These are phyloP conservation scores for Tetragonia tetragonoides DNA, from an alignment of 148 eudicot species.

Conservation along the genomic window DNA sequence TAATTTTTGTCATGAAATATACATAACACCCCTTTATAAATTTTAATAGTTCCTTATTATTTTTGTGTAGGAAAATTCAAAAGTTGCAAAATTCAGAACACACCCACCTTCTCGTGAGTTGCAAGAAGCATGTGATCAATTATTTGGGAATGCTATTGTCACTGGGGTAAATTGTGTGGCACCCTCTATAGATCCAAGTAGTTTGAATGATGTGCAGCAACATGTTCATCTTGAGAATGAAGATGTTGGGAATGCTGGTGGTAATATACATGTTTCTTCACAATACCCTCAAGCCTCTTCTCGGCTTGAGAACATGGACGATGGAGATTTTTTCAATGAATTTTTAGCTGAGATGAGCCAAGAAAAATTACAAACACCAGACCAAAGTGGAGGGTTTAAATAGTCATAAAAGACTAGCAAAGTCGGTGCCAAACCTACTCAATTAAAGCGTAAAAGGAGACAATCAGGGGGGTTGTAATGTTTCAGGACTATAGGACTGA, in stretches of 20 bases:
- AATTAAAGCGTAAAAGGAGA: not conserved
- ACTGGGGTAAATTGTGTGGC: not conserved
- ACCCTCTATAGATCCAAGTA: not conserved
- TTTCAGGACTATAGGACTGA: not conserved
- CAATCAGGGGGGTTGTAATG: not conserved
- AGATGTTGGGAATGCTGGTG: not conserved
- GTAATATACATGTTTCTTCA: not conserved
- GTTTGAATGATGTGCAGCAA: not conserved
- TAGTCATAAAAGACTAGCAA: not conserved
- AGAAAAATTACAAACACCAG: not conserved
- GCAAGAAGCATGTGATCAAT: not conserved
- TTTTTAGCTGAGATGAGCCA: not conserved
- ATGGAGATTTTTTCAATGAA: not conserved
- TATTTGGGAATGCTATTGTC: not conserved
- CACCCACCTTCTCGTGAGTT: not conserved
- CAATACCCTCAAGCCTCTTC: not conserved
- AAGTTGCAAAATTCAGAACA: not conserved
- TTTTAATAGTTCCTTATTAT: not conserved
- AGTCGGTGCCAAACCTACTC: not conserved
- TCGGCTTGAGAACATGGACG: not conserved
- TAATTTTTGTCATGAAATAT: not conserved
- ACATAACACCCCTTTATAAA: not conserved
- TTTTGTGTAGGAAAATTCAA: not conserved
- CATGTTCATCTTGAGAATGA: not conserved
- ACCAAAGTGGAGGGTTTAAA: not conserved